These are phyloP conservation scores for Ampelomyces quisqualis DNA, from an alignment of 2,329 filamentous ascomycete genomes.

Conservation along the genomic window DNA sequence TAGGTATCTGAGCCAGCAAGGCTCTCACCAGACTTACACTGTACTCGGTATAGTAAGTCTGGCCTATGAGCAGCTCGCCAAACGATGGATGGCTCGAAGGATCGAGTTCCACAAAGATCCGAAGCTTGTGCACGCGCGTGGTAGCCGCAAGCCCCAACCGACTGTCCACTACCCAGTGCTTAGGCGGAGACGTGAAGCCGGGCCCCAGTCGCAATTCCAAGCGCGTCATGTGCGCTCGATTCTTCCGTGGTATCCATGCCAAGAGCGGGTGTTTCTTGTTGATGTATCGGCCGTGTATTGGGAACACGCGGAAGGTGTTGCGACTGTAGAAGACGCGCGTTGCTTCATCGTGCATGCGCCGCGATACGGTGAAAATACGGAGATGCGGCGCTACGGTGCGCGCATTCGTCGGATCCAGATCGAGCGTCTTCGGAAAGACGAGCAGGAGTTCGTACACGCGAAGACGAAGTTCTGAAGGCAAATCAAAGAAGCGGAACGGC, in stretches of 20 bases:
- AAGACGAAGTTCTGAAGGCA: constrained; percentile 56
- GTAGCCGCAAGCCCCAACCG: constrained; percentile 65
- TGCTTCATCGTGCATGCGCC: constrained; percentile 54
- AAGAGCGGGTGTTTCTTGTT: constrained; percentile 73
- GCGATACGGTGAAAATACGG: constrained; percentile 66
- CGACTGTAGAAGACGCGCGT: constrained; percentile 53
- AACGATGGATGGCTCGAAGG: constrained; percentile 65
- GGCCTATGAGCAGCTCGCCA: constrained; percentile 64
- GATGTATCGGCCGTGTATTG: constrained; percentile 60
- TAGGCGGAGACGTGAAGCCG: constrained; percentile 69
- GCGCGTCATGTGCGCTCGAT: constrained; percentile 61
- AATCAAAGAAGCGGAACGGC: constrained; percentile 54
- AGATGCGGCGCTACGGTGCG: constrained; percentile 60
- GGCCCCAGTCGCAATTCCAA: constrained; percentile 72
- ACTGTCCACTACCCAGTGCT: constrained; percentile 67
- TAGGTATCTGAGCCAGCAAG: constrained; percentile 60
- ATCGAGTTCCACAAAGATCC: constrained; percentile 71
- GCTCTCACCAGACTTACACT: constrained; percentile 58
- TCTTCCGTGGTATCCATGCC: constrained; percentile 62
- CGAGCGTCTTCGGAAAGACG: constrained; percentile 57
- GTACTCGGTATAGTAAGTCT: constrained; percentile 71
- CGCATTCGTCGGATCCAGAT: constrained; percentile 67
- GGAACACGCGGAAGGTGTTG: constrained; percentile 57
- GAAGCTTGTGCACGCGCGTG: constrained; percentile 58
- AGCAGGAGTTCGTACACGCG: constrained; percentile 52